Conservation (phyloP, 2,329 filamentous ascomycete genomes). For the Alternaria sp. region DNA sequence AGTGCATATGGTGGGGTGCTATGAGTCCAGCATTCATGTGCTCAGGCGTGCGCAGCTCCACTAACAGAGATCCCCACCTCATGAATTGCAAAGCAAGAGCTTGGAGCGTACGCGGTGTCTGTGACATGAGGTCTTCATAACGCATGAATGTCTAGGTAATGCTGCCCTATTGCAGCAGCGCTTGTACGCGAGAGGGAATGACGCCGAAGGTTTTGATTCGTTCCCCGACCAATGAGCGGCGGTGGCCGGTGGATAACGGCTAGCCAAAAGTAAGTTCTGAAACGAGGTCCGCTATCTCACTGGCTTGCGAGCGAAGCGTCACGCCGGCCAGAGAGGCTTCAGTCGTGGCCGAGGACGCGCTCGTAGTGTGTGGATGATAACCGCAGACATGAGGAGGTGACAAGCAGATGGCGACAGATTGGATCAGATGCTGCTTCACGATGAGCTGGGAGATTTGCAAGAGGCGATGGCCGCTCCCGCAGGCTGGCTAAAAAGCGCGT, state of each 20-base stretch:
- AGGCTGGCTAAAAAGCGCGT: constrained; percentile 29
- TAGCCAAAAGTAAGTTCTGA: constrained; percentile 44
- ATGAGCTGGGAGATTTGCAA: constrained; percentile 13
- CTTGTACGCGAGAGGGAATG: constrained; percentile 35
- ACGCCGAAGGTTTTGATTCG: constrained; percentile 33
- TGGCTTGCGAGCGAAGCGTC: constrained; percentile 37
- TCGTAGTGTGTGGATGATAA: constrained; percentile 16
- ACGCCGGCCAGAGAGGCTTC: constrained; percentile 30
- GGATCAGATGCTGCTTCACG: constrained; percentile 9
- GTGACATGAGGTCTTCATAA: constrained; percentile 33
- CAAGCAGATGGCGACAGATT: constrained; percentile 8
- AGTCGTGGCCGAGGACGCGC: constrained; percentile 9
- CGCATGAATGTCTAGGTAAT: constrained; percentile 40
- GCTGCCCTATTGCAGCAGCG: constrained; percentile 32
- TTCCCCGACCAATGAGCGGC: constrained; percentile 29
- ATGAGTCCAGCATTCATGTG: constrained; percentile 4
- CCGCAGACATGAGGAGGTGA: background rate
- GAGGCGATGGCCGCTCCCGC: constrained; percentile 25
- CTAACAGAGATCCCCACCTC: constrained; percentile 8
- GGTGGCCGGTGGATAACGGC: constrained; percentile 30
- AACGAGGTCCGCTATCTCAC: constrained; percentile 40
- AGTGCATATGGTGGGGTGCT: constrained; percentile 5
- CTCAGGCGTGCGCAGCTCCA: background rate
- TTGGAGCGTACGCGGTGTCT: constrained; percentile 22
- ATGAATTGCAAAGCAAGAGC: constrained; percentile 9